Percentiles rank a stretch among this genome's conserved stretches.
Conservation (phyloP, 306 rosid genomes). For the Morella rubra region DNA sequence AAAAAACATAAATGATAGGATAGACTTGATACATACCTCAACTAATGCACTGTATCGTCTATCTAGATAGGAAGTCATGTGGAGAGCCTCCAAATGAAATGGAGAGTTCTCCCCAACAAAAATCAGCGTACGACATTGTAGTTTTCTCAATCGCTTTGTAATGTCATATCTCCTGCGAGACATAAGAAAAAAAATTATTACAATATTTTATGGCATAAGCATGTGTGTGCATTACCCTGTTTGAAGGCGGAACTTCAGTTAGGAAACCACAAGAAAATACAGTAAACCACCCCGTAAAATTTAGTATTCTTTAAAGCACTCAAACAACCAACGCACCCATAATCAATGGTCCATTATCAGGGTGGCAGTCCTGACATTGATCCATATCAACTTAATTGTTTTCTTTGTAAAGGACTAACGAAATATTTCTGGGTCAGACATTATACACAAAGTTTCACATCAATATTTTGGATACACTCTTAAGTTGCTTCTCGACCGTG, state of each 20-base stretch:
- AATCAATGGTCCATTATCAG: conserved; percentile 9
- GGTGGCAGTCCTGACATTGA: conserved; percentile 7
- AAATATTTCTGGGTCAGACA: not conserved
- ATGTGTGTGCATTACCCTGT: conserved; percentile 1
- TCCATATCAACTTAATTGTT: not conserved
- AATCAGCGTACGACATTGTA: conserved; percentile 83
- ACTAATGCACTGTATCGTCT: conserved; percentile 87
- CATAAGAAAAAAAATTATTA: conserved; percentile 7
- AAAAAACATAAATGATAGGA: not conserved
- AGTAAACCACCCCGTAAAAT: not conserved
- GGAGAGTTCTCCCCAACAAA: conserved; percentile 93
- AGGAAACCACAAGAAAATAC: not conserved
- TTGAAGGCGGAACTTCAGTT: conserved; percentile 2
- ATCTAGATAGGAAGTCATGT: conserved; percentile 82
- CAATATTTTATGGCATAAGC: conserved; percentile 15
- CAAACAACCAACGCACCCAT: conserved; percentile 4
- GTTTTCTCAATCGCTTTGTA: conserved; percentile 65
- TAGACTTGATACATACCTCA: conserved; percentile 54
- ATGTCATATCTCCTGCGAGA: conserved; percentile 76
- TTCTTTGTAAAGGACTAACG: not conserved
- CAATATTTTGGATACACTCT: not conserved
- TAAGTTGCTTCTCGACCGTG: not conserved
- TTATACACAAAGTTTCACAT: not conserved
- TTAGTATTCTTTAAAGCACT: not conserved
- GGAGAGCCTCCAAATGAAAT: conserved; percentile 73